These are phyloP conservation scores for Blastomyces percursus DNA, from an alignment of 2,329 filamentous ascomycete species.

Conservation along the genomic window DNA sequence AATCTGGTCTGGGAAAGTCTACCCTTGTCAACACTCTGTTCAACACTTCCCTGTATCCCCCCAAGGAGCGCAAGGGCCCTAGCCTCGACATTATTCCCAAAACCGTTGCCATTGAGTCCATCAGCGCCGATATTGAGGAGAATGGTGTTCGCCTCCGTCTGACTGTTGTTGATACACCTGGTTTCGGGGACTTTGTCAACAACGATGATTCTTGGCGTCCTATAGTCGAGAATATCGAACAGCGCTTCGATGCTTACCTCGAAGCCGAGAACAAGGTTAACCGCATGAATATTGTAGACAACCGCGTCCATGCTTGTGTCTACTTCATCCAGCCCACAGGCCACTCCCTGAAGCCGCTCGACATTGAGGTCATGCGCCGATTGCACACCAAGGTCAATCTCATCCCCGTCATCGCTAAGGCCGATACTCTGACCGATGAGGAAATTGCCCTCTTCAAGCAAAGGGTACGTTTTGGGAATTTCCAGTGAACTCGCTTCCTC, in stretches of 20 bases:
- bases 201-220: slow-evolving; percentile 99
- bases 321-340: slow-evolving; percentile 99
- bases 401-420: slow-evolving; percentile 98
- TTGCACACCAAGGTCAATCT: slow-evolving; percentile 99
- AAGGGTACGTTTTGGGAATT: slow-evolving; percentile 56
- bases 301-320: slow-evolving; percentile 95
- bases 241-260: slow-evolving; percentile 94
- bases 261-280: slow-evolving; percentile 99
- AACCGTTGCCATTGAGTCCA: slow-evolving; percentile 89
- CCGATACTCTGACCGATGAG: slow-evolving; percentile 94
- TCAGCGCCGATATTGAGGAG: slow-evolving; percentile 95
- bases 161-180: slow-evolving; percentile 94
- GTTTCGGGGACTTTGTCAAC: slow-evolving; percentile 99
- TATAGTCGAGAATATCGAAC: slow-evolving; percentile 99
- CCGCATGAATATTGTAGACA: slow-evolving; percentile 99
- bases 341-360: slow-evolving; percentile 94
- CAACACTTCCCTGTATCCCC: slow-evolving; percentile 98
- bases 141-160: slow-evolving; percentile 91
- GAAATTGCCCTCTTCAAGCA: slow-evolving; percentile 92
- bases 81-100: slow-evolving; percentile 98
- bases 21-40: slow-evolving; percentile 98
- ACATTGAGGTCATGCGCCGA: slow-evolving; percentile 98
- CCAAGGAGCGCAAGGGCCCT: slow-evolving; percentile 95
- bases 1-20: slow-evolving; percentile 98
- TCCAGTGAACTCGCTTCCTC: background rate